Evolutionary conservation across 805 yeast species (phyloP).

Genomic region (Lipomyces mesembrius): DNA sequence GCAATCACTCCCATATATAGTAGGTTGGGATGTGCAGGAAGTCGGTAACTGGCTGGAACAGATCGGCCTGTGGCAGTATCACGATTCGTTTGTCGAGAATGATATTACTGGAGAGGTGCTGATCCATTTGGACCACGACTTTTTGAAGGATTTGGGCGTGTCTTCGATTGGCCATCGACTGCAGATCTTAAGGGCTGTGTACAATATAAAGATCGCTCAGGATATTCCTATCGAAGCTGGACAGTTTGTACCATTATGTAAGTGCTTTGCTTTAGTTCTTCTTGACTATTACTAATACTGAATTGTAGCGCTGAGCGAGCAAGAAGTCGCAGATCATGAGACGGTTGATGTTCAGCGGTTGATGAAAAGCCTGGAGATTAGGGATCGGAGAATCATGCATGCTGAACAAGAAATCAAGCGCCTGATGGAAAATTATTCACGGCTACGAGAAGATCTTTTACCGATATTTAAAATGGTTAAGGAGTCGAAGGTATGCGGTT

Average conservation of each 20-base stretch:
- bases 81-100: slow-evolving; percentile 49
- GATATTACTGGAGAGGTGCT: slow-evolving; percentile 75
- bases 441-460: slow-evolving; percentile 65
- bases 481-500: slow-evolving; percentile 62
- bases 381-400: slow-evolving; percentile 44
- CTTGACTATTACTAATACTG: not conserved
- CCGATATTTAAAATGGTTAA: slow-evolving; percentile 66
- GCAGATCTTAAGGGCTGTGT: slow-evolving; percentile 61
- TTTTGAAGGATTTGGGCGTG: slow-evolving; percentile 75
- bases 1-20: slow-evolving; percentile 7
- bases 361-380: slow-evolving; percentile 24
- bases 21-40: slow-evolving; percentile 31
- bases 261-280: not conserved
- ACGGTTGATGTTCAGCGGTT: slow-evolving; percentile 37
- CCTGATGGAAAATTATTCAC: slow-evolving; percentile 58
- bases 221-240: slow-evolving; percentile 39
- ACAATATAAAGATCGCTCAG: slow-evolving; percentile 52
- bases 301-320: slow-evolving; percentile 15
- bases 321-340: slow-evolving; percentile 40
- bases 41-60: slow-evolving; percentile 30
- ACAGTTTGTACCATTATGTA: slow-evolving; percentile 37
- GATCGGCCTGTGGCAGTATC: slow-evolving; percentile 32
- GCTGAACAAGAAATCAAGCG: slow-evolving; percentile 48
- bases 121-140: slow-evolving; percentile 68
- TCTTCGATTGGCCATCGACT: slow-evolving; percentile 59